phyloP scores from a whole-genome alignment of 208 protist species.

The Histomonas meleagridis region DNA sequence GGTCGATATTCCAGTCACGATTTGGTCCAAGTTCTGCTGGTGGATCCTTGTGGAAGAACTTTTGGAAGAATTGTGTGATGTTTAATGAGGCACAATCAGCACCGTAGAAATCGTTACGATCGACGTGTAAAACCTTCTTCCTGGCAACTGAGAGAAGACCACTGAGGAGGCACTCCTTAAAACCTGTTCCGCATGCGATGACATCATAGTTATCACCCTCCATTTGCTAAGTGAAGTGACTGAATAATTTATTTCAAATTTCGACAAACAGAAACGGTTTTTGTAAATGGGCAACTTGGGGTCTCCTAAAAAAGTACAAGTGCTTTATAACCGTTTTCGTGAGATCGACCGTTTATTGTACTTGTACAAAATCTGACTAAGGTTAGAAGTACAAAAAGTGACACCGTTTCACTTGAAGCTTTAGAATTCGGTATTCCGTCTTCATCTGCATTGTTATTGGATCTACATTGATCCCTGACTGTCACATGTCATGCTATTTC shows the following conservation, averaged over 20 bases:
- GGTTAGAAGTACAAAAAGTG: no score
- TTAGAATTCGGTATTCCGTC: not conserved
- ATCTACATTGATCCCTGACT: not conserved
- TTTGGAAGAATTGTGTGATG: conserved; percentile 82
- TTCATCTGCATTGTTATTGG: not conserved
- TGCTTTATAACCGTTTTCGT: no score
- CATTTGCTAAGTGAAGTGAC: no score
- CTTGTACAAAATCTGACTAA: no score
- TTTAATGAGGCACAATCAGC: conserved; percentile 93
- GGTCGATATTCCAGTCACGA: conserved; percentile 93
- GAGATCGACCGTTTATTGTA: no score
- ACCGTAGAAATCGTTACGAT: conserved; percentile 98
- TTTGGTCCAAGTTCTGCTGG: conserved; percentile 47
- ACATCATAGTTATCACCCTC: conserved; percentile 72
- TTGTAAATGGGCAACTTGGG: no score
- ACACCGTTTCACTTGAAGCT: not conserved
- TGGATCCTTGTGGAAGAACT: conserved; percentile 58
- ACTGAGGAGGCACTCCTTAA: conserved; percentile 93
- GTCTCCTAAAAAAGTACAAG: no score
- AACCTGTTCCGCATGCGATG: conserved; percentile 95
- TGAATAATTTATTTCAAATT: no score
- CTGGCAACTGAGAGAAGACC: conserved; percentile 75
- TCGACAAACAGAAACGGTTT: no score
- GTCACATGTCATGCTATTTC: conserved; percentile 17
- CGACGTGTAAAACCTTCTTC: conserved; percentile 96